Base-by-base conservation (phyloP, 768 basidiomycete genomes). In the Tephrocybe rancida region DNA sequence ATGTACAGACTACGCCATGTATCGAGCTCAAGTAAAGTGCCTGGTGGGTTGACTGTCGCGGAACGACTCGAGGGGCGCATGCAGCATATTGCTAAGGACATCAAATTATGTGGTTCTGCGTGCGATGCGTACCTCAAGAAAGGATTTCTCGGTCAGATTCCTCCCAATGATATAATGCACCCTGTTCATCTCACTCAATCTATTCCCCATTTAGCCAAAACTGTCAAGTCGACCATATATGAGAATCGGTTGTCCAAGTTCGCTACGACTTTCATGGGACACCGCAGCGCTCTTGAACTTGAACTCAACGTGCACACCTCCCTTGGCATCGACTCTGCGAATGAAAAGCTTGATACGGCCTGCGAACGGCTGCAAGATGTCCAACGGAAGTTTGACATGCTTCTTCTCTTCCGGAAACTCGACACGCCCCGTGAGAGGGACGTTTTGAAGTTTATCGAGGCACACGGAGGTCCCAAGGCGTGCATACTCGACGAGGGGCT, bases 101-200 rank as follows among this genome's bases (percentile, higher is more conserved):
- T 81, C 39, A 73, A 71, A 53, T 62, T 66, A 7, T 78, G 76
- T 52, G 76, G 73, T 2, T 75, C 75, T 26, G 70, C 67, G 13
- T 78, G 78, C 55, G 80, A 83, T 50, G 66, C 67, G 2, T 82
- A 81, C 52, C 50, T 73, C 27, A 79, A 78, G 56, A 76, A 77
- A 46, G 65, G 69, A 16, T 67, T 78, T 44, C 56, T 79, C 5
- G 69, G 76, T 71, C 14, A 16, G 71, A 66, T 22, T 35, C 7
- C 16, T 44, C 21, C 3, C 30, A 22, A n/a, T 11, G 1, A 11
- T 9, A 30, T 19, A n/a, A n/a, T n/a, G n/a, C n/a, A n/a, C n/a
- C n/a, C n/a, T n/a, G n/a, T n/a, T n/a, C n/a, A n/a, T 41, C 54
- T 25, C 1, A 21, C 27, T 37, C 3, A 27, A 50, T 13, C 3